Base-by-base conservation (phyloP, 2,329 filamentous ascomycete species). In the Alternaria angustiovoidea region DNA sequence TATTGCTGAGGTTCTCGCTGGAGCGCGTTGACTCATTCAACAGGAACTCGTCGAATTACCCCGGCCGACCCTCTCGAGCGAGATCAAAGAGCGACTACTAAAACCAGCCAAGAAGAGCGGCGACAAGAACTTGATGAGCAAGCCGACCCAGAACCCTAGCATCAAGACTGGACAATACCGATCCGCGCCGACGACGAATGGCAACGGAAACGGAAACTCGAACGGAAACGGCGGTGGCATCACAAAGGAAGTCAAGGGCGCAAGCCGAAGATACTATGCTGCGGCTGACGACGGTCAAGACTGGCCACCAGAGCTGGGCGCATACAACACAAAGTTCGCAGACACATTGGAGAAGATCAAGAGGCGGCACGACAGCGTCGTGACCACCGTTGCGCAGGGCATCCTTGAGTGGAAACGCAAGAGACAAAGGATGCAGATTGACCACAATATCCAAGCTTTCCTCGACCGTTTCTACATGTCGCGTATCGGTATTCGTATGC, bases 401-500 rank as follows among this genome's bases (percentile, higher is more conserved):
- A 97, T 99, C 68, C 86, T 98, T 60, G 95, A 99, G 81, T 99
- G 96, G 85, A 99, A 99, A 83, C 92, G 94, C 57, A 94, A 91
- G 77, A 88, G 93, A 63, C 95, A 99, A 85, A 89, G 95, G 54
- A 95, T 98, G 90, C 95, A 98, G 77, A 99, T 99, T 74, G 95
- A 98, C 81, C 90, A 94, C 78, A 96, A 94, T 71, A 97, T 99
- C 61, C 95, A 99, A 79, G 90, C 93, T 56, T 99, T 99, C 84
- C 88, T 99, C 67, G 95, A 99, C 81, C 92, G 95, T 61, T 99
- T 99, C 81, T 99, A 99, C 85, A 99, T 99, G 95, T 97, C 94
- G 44, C 92, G 95, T 64, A 99, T 99, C 75, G 95, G 95, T 67
- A 99, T 99, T 70, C 92, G 95, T 71, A 99, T 99, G 95, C 89